A percentile compares a stretch with the other conserved stretches of the same genome.
Evolutionary conservation across 495 filamentous ascomycete species (phyloP).

Genomic region (Lasiosphaeria ovina): DNA sequence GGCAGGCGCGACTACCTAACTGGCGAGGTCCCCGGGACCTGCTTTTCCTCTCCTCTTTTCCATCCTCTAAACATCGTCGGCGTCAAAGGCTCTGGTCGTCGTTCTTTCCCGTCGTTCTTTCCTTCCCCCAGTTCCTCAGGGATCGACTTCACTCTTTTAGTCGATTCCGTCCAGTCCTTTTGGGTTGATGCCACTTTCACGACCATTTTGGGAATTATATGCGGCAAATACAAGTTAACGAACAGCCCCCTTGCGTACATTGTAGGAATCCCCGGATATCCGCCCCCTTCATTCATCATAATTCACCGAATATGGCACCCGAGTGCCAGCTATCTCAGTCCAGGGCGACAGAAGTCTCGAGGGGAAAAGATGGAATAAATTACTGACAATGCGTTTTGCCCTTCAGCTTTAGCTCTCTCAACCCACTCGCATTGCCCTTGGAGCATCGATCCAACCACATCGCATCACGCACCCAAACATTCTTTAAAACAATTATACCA

Average conservation of each 20-base stretch:
- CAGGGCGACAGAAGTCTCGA: background rate
- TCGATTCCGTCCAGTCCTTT: conserved; percentile 54
- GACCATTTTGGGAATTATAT: conserved; percentile 10
- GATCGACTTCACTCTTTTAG: conserved; percentile 82
- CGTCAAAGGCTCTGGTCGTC: conserved; percentile 20
- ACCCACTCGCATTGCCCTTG: conserved; percentile 7
- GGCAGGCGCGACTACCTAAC: background rate
- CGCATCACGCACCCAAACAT: conserved; percentile 9
- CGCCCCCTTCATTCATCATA: too few relatives aligned
- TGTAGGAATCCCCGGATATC: background rate
- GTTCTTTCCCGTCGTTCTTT: conserved; percentile 25
- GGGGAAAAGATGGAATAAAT: background rate
- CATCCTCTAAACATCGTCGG: conserved; percentile 25
- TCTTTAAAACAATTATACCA: conserved; percentile 14
- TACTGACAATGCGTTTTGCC: background rate
- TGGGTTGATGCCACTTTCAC: conserved; percentile 24
- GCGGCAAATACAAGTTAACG: conserved; percentile 8
- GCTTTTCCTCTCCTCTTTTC: conserved; percentile 23
- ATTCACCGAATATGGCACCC: too few relatives aligned
- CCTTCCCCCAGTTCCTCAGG: conserved; percentile 25
- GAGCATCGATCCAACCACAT: conserved; percentile 11
- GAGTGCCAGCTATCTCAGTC: too few relatives aligned
- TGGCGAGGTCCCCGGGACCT: background rate
- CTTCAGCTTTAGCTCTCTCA: background rate
- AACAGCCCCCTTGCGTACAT: conserved; percentile 7